phyloP scores from a whole-genome alignment of 2,329 filamentous ascomycete species.

The Thermomyces lanuginosus region DNA sequence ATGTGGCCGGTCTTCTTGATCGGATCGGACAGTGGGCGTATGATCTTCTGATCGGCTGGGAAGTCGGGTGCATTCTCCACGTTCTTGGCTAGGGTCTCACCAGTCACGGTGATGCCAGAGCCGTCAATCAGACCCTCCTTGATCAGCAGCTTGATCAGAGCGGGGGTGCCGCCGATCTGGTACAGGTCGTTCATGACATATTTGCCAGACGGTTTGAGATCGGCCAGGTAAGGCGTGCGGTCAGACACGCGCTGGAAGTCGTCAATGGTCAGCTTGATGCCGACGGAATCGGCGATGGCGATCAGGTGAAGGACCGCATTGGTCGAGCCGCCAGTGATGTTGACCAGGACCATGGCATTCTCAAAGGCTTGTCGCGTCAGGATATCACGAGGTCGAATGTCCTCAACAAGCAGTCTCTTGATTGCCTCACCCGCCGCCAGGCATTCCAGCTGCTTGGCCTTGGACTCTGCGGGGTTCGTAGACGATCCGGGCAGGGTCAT shows the following conservation, averaged over 20 bases:
- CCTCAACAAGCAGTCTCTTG: slow-evolving; percentile 56
- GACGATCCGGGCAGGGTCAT: slow-evolving; percentile 73
- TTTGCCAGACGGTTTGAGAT: slow-evolving; percentile 61
- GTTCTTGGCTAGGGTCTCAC: slow-evolving; percentile 43
- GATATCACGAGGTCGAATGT: slow-evolving; percentile 63
- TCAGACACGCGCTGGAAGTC: slow-evolving; percentile 75
- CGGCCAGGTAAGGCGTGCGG: slow-evolving; percentile 61
- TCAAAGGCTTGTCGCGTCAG: slow-evolving; percentile 68
- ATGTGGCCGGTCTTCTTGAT: slow-evolving; percentile 57
- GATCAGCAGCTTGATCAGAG: slow-evolving; percentile 41
- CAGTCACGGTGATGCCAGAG: slow-evolving; percentile 44
- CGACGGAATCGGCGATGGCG: slow-evolving; percentile 66
- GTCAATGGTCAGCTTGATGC: slow-evolving; percentile 67
- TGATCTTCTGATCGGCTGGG: slow-evolving; percentile 53
- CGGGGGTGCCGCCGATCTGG: slow-evolving; percentile 41
- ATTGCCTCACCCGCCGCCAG: slow-evolving; percentile 55
- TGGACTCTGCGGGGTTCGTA: slow-evolving; percentile 59
- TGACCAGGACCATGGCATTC: slow-evolving; percentile 70
- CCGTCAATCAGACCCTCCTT: slow-evolving; percentile 44
- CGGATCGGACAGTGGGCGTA: slow-evolving; percentile 49
- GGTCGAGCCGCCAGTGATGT: slow-evolving; percentile 68
- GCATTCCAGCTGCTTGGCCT: slow-evolving; percentile 58
- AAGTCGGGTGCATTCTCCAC: slow-evolving; percentile 45
- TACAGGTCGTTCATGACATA: slow-evolving; percentile 45
- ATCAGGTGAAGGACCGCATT: slow-evolving; percentile 76